A percentile compares a stretch with the other conserved stretches of the same genome.
Conservation (phyloP, 139 green algal species). For the Astrephomene gubernaculifera region DNA sequence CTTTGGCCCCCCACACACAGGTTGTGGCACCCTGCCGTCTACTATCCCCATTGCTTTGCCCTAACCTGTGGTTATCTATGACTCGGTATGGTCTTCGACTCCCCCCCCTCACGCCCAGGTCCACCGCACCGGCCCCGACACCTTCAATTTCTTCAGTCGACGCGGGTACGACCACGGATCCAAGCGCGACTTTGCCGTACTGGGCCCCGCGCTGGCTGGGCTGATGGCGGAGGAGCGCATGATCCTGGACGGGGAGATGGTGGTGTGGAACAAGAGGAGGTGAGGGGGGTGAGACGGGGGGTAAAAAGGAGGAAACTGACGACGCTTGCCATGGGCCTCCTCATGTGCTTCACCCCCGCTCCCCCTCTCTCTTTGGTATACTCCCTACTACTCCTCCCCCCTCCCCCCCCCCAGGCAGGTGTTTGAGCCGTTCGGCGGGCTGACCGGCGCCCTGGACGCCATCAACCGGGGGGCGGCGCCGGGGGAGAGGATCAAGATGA, state of each 20-base stretch:
- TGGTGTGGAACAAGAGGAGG: conserved; percentile 75
- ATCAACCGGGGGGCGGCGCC: conserved; percentile 34
- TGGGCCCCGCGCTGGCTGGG: conserved; percentile 15
- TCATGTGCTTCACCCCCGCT: background rate
- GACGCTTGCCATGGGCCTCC: background rate
- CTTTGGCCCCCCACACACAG: too few species aligned
- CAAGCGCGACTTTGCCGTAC: conserved; percentile 29
- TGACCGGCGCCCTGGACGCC: conserved; percentile 61
- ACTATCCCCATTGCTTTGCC: too few species aligned
- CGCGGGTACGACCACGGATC: conserved; percentile 63
- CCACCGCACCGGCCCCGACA: conserved; percentile 16
- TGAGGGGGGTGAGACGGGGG: background rate
- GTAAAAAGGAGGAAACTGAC: background rate
- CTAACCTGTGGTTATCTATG: too few species aligned
- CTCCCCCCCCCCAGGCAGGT: conserved; percentile 30
- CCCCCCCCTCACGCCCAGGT: background rate
- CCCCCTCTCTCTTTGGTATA: background rate
- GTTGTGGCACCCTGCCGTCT: too few species aligned
- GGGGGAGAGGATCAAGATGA: conserved; percentile 13
- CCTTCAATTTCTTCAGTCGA: conserved; percentile 54
- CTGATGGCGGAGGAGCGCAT: conserved; percentile 36
- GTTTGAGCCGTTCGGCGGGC: conserved; percentile 77
- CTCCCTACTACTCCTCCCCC: background rate
- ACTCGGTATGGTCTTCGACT: too few species aligned
- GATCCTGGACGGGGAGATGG: conserved; percentile 76